Evolutionary conservation across 1,284 basidiomycete genomes (phyloP).

Genomic region (Thecaphora frezii): DNA sequence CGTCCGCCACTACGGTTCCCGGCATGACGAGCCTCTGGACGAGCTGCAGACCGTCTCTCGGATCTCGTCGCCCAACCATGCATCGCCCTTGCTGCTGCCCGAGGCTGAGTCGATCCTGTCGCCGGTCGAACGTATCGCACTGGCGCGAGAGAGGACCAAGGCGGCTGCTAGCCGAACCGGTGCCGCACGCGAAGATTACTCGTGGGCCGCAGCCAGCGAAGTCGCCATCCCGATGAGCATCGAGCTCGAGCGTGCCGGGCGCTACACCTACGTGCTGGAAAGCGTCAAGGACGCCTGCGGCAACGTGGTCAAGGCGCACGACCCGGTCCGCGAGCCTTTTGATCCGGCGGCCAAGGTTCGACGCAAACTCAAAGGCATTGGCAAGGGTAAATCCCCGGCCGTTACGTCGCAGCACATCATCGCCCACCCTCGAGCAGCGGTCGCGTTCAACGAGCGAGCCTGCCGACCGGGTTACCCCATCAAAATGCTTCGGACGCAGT

Average conservation of each 20-base stretch:
- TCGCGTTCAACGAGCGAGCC: constrained; percentile 68
- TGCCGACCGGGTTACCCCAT: constrained; percentile 75
- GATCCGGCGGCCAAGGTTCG: not conserved
- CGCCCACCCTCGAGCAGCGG: constrained; percentile 74
- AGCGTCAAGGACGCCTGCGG: constrained; percentile 54
- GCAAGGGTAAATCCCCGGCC: not conserved
- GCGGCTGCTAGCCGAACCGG: constrained; percentile 19
- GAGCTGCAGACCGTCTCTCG: constrained; percentile 25
- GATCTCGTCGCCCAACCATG: constrained; percentile 35
- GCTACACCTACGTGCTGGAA: constrained; percentile 42
- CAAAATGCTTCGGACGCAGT: constrained; percentile 67
- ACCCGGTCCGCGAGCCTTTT: not conserved
- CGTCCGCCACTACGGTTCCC: constrained; percentile 3
- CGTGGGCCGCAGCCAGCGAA: constrained; percentile 36
- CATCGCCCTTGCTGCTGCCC: constrained; percentile 30
- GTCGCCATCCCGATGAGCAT: constrained; percentile 47
- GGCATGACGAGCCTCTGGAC: not conserved
- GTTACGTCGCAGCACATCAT: constrained; percentile 64
- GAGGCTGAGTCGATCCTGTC: constrained; percentile 27
- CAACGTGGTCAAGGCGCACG: constrained; percentile 23
- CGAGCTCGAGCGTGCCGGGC: constrained; percentile 39
- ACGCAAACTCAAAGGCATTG: not conserved
- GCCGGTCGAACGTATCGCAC: constrained; percentile 20
- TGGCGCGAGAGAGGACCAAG: constrained; percentile 24
- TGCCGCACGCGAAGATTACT: constrained; percentile 20